Evolutionary conservation across 2,329 filamentous ascomycete species (phyloP).

Genomic region (Stagonosporopsis chrysanthemi): DNA sequence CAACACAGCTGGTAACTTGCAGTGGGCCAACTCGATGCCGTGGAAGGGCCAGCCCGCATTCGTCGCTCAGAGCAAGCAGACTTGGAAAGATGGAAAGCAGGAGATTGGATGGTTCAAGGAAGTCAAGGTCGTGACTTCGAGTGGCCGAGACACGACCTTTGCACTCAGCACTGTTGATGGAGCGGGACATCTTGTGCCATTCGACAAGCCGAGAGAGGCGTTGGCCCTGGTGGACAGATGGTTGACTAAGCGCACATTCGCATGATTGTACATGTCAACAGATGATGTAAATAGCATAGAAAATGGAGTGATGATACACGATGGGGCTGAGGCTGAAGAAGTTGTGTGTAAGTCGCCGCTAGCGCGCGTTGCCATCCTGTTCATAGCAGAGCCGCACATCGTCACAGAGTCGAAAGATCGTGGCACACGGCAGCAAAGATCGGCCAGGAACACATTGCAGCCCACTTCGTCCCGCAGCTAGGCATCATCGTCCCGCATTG

Average conservation of each 20-base stretch:
- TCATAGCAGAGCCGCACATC: slow-evolving; percentile 12
- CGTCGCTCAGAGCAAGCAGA: slow-evolving; percentile 41
- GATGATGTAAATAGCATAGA: neutral
- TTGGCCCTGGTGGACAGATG: slow-evolving; percentile 40
- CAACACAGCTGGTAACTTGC: slow-evolving; percentile 51
- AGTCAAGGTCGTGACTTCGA: slow-evolving; percentile 38
- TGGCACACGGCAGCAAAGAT: slow-evolving; percentile 5
- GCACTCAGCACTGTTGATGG: slow-evolving; percentile 49
- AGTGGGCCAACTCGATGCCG: slow-evolving; percentile 51
- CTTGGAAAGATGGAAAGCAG: slow-evolving; percentile 34
- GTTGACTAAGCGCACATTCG: slow-evolving; percentile 42
- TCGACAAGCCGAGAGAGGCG: slow-evolving; percentile 43
- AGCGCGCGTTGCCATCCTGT: neutral
- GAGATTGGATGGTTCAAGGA: slow-evolving; percentile 48
- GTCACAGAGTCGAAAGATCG: slow-evolving; percentile 13
- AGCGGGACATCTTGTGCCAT: slow-evolving; percentile 54
- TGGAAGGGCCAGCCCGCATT: slow-evolving; percentile 58
- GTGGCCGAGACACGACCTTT: slow-evolving; percentile 43
- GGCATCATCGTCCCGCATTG: slow-evolving; percentile 18
- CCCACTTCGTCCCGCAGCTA: slow-evolving; percentile 16
- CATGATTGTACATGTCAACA: slow-evolving; percentile 23
- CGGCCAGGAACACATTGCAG: slow-evolving; percentile 17
- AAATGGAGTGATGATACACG: neutral
- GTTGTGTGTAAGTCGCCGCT: slow-evolving; percentile 17
- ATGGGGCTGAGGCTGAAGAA: slow-evolving; percentile 1